Evolutionary conservation across 495 filamentous ascomycete species (phyloP).

Genomic region (Paragyromitra xinjiangensis): DNA sequence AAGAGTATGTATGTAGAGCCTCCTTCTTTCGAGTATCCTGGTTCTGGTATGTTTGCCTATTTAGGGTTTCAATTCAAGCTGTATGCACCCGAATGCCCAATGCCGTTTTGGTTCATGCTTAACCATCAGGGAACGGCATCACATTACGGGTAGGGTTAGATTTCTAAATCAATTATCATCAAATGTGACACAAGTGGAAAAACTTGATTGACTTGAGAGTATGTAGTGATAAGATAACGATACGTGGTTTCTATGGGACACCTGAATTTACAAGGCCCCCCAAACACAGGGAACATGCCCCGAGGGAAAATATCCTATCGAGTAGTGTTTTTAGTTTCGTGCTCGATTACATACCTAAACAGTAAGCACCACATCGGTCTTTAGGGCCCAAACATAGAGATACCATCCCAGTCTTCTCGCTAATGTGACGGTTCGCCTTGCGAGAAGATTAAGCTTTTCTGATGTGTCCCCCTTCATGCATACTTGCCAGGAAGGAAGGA

Average conservation of each 20-base stretch:
- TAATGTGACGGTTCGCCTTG: slow-evolving; percentile 22
- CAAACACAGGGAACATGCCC: neutral
- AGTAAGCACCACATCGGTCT: neutral
- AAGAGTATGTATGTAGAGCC: neutral
- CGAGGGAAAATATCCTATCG: neutral
- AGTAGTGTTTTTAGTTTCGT: neutral
- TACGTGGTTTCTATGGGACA: slow-evolving; percentile 8
- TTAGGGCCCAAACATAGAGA: neutral
- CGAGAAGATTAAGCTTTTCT: slow-evolving; percentile 21
- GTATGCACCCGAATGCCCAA: slow-evolving; percentile 3
- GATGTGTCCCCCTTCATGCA: slow-evolving; percentile 7
- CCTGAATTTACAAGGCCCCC: neutral
- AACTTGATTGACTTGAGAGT: neutral
- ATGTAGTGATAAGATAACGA: slow-evolving; percentile 6
- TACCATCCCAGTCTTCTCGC: slow-evolving; percentile 4
- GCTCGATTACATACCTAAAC: neutral
- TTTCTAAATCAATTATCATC: neutral
- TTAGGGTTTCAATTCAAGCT: neutral
- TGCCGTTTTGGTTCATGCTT: slow-evolving; percentile 5
- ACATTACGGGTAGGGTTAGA: neutral
- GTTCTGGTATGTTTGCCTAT: neutral
- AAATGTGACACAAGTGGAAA: neutral
- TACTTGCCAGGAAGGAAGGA: neutral
- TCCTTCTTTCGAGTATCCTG: neutral
- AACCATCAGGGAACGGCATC: neutral